Conservation (phyloP, 177 flowering plant genomes). For the Vitis hybrid region DNA sequence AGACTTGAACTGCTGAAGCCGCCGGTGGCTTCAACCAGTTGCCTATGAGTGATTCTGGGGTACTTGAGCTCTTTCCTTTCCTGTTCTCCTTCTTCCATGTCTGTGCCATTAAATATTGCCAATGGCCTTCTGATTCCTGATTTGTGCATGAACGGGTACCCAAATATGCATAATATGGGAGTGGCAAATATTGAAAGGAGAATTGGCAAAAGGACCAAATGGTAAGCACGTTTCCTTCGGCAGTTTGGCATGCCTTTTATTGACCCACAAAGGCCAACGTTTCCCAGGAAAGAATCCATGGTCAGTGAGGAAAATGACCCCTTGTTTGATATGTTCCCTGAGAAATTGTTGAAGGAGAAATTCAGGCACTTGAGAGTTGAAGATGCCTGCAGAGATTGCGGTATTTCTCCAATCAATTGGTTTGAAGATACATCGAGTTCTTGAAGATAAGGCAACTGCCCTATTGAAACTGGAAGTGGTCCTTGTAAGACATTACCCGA, state of each 20-base stretch:
- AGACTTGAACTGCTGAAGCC: conserved; percentile 67
- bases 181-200: conserved; percentile 40
- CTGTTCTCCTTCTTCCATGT: conserved; percentile 33
- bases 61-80: conserved; percentile 42
- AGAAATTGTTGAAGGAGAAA: conserved; percentile 76
- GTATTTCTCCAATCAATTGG: conserved; percentile 56
- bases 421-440: conserved; percentile 70
- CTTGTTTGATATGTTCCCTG: conserved; percentile 49
- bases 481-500: conserved; percentile 59
- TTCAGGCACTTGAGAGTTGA: conserved; percentile 53
- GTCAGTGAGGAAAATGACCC: conserved; percentile 58
- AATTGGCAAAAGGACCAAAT: conserved; percentile 31
- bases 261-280: conserved; percentile 65
- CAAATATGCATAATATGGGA: conserved; percentile 41
- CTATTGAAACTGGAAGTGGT: conserved; percentile 57
- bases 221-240: conserved; percentile 23
- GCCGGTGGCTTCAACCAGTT: conserved; percentile 76
- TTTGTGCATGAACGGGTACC: conserved; percentile 37
- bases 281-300: conserved; percentile 60
- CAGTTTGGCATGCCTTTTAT: conserved; percentile 60
- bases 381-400: conserved; percentile 55
- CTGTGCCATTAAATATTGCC: conserved; percentile 18
- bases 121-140: conserved; percentile 28
- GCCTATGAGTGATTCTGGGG: conserved; percentile 61
- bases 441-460: conserved; percentile 63